A percentile compares a stretch with the other conserved stretches of the same genome.
Conservation (phyloP, 1,284 basidiomycete genomes). For the Abortiporus biennis region DNA sequence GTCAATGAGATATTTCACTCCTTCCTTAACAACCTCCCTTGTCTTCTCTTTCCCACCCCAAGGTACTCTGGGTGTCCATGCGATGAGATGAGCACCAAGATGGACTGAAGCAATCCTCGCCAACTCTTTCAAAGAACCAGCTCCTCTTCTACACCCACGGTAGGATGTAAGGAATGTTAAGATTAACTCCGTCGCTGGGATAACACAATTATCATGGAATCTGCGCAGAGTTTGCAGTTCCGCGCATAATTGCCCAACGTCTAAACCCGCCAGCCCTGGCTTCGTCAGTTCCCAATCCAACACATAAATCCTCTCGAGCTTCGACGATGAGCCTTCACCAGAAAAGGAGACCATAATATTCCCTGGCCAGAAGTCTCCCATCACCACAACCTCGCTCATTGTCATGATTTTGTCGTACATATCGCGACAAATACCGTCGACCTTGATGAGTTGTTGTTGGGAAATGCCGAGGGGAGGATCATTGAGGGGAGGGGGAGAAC, state of each 20-base stretch:
- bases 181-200: constrained; percentile 28
- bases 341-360: constrained; percentile 38
- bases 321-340: constrained; percentile 11
- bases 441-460: constrained; percentile 28
- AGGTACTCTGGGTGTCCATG: constrained; percentile 34
- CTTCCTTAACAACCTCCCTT: constrained; percentile 40
- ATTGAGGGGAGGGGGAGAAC: constrained; percentile 14
- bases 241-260: constrained; percentile 55
- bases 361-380: constrained; percentile 68
- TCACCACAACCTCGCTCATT: constrained; percentile 30
- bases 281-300: constrained; percentile 58
- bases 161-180: constrained; percentile 40
- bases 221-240: constrained; percentile 43
- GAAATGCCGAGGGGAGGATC: constrained; percentile 35
- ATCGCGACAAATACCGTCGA: constrained; percentile 30
- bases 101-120: constrained; percentile 32
- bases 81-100: constrained; percentile 43
- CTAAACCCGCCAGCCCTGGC: constrained; percentile 43
- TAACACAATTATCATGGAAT: constrained; percentile 34
- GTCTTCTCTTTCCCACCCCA: constrained; percentile 42
- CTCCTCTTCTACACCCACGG: constrained; percentile 12
- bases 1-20: constrained; percentile 35
- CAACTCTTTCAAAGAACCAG: constrained; percentile 14
- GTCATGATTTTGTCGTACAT: constrained; percentile 28
- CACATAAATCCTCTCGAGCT: constrained; percentile 30